Evolutionary conservation across 78 protist species (phyloP).

Genomic region (Capsaspora owczarzaki): DNA sequence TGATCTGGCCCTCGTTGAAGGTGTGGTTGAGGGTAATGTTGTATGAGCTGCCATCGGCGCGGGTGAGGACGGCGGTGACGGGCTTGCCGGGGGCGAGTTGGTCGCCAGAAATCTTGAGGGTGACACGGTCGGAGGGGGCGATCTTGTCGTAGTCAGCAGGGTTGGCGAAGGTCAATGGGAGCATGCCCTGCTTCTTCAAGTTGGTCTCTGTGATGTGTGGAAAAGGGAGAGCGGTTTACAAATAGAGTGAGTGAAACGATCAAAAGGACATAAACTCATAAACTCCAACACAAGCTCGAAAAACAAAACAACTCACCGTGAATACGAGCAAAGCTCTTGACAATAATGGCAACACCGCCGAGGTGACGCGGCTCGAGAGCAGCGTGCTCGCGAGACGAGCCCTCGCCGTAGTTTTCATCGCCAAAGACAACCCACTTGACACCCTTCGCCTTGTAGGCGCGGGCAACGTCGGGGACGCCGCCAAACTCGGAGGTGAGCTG

Average conservation of each 20-base stretch:
- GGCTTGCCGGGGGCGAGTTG: background rate
- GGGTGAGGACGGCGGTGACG: background rate
- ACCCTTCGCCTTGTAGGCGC: constrained; percentile 75
- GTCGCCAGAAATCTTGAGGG: constrained; percentile 6
- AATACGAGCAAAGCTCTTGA: constrained; percentile 88
- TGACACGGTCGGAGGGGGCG: constrained; percentile 37
- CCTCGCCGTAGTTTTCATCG: constrained; percentile 93
- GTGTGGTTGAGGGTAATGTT: constrained; percentile 74
- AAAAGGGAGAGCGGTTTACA: background rate
- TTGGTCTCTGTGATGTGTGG: constrained; percentile 78
- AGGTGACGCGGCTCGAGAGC: constrained; percentile 89
- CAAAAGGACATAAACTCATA: background rate
- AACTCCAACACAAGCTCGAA: background rate
- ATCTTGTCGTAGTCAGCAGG: constrained; percentile 77
- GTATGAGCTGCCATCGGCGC: constrained; percentile 10
- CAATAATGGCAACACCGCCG: constrained; percentile 87
- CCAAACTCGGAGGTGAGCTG: constrained; percentile 61
- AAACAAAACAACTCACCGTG: constrained; percentile 58
- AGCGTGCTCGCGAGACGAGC: constrained; percentile 91
- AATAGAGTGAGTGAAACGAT: background rate
- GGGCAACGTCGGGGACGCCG: constrained; percentile 75
- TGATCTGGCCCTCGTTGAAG: constrained; percentile 82
- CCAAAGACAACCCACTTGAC: constrained; percentile 87
- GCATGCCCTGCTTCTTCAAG: constrained; percentile 90
- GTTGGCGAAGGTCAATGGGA: constrained; percentile 86